Conservation (phyloP, 768 basidiomycete species). For the Macrolepiota dolichaula region DNA sequence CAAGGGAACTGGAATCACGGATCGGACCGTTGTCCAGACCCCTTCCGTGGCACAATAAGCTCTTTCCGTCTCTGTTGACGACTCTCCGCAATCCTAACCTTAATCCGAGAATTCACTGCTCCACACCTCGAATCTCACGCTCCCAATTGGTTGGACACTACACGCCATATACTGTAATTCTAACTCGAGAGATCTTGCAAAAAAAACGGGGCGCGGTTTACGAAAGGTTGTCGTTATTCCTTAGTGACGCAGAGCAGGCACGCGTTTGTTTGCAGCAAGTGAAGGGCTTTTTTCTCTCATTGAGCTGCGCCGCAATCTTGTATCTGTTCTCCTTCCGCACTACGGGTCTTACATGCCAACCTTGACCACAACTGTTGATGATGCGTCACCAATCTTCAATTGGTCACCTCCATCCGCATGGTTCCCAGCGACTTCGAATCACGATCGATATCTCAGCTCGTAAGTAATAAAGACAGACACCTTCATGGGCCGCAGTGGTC, state of each 20-base stretch:
- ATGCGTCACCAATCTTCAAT: conserved; percentile 24
- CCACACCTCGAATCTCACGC: not conserved
- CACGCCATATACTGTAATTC: not conserved
- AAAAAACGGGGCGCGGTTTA: not conserved
- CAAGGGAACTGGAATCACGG: not conserved
- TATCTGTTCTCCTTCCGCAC: not conserved
- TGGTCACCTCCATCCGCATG: conserved; percentile 23
- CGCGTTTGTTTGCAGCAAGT: not conserved
- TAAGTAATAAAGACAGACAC: conserved; percentile 2
- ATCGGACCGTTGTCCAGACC: not conserved
- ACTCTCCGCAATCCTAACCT: not conserved
- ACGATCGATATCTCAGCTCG: conserved; percentile 15
- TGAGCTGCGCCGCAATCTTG: not conserved
- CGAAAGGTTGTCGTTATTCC: not conserved
- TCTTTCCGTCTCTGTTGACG: not conserved
- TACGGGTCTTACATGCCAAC: conserved; percentile 23
- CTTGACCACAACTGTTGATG: conserved; percentile 30
- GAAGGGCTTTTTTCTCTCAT: not conserved
- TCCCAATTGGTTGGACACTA: not conserved
- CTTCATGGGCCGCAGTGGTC: not conserved
- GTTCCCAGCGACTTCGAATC: conserved; percentile 20
- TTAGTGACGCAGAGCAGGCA: not conserved
- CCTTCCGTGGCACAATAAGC: not conserved
- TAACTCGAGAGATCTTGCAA: not conserved
- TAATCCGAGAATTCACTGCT: not conserved